Percentiles rank a stretch among this genome's conserved stretches.
Evolutionary conservation across 495 filamentous ascomycete species (phyloP).

Genomic region (Astrothelium subdiscretum): DNA sequence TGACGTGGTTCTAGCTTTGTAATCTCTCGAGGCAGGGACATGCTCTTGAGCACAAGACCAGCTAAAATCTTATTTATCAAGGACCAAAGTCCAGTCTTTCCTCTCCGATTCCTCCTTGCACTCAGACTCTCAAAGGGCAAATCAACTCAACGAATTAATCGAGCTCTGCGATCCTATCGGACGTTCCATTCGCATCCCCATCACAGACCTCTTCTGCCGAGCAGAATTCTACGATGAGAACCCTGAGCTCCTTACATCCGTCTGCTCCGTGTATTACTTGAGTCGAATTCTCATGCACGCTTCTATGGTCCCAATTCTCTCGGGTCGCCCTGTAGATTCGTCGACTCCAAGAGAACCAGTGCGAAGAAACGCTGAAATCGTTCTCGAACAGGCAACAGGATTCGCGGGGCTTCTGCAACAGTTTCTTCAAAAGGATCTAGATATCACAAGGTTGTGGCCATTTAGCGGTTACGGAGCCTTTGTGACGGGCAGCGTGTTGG

Average conservation of each 20-base stretch:
- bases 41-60: neutral
- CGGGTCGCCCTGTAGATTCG: neutral
- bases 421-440: neutral
- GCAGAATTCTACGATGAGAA: constrained; percentile 5
- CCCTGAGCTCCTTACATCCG: constrained; percentile 4
- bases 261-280: constrained; percentile 4
- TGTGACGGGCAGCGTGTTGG: neutral
- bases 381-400: neutral
- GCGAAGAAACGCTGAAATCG: neutral
- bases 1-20: neutral
- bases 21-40: neutral
- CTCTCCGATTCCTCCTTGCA: neutral
- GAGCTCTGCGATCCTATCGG: constrained; percentile 4
- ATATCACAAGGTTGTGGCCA: constrained; percentile 1
- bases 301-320: constrained; percentile 4
- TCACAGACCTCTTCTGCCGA: constrained; percentile 2
- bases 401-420: constrained; percentile 2
- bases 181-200: neutral
- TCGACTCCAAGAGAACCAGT: neutral
- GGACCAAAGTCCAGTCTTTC: constrained; percentile 6
- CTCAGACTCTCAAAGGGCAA: neutral
- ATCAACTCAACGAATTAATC: neutral
- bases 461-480: constrained; percentile 1
- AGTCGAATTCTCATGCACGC: constrained; percentile 3
- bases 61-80: constrained; percentile 1